Evolutionary conservation across 306 rosid genomes (phyloP), one percentile per base, ranked within the genome.

Genomic region (Castanopsis chinensis): DNA sequence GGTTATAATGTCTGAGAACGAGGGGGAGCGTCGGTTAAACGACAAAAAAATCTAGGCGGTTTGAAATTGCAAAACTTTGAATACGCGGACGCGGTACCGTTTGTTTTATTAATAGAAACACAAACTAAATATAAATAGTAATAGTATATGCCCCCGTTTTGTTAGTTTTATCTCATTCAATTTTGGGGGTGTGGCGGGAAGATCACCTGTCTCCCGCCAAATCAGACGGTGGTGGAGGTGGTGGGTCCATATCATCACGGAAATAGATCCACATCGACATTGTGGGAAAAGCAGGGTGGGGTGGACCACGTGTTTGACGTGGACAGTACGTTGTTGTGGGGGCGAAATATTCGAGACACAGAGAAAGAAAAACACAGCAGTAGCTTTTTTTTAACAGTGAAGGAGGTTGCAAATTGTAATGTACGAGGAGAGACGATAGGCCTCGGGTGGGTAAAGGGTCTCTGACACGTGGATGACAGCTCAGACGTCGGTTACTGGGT

Each of bases 141-240:
- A 4, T 35, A n/a, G n/a, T n/a, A 35, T 35, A 7, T 37, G 45
- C 45, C 45, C 2, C 45, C 2, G 45, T 37, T 27, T 71, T 52
- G 30, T 10, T 5, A 2, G 11, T 12, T 25, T 30, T 32, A 1
- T 18, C 3, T 32, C 18, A 30, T 18, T 17, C 10, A 9, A 15
- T 53, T 56, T 73, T 69, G 75, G 78, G 18, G 75, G 13, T 19
- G 77, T 82, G 90, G 91, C 89, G 91, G 92, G 94, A 90, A 84
- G 52, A 32, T 30, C 70, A 54, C 51, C 71, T 21, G 67, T 49
- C 90, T 90, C 86, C 88, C 97, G 90, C 94, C 88, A 72, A 83
- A 77, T 74, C 11, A 51, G 79, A 60, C 63, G 82, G 54, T 13
- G 52, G 76, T 33, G 70, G 76, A 33, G 70, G 86, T 33, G 70